Evolutionary conservation across 1,284 basidiomycete genomes (phyloP).

Genomic region (Melampsora americana): DNA sequence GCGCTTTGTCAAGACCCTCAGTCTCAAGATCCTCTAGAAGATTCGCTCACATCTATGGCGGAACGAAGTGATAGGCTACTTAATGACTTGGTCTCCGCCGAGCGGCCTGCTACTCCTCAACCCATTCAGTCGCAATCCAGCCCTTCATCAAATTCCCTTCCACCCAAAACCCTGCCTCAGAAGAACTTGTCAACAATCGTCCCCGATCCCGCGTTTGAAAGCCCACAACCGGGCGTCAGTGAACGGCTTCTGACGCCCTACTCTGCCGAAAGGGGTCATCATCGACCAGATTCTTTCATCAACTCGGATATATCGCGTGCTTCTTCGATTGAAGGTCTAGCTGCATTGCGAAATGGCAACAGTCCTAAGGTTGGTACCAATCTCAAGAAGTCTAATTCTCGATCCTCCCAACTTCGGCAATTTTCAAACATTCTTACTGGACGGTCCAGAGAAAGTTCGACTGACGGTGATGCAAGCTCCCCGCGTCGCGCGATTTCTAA

Average conservation of each 20-base stretch:
- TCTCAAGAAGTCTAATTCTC: conserved; percentile 17
- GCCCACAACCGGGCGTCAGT: neutral
- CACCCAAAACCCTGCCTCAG: neutral
- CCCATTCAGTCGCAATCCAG: neutral
- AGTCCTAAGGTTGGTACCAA: conserved; percentile 2
- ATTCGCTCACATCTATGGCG: neutral
- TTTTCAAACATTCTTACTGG: conserved; percentile 35
- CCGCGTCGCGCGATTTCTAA: neutral
- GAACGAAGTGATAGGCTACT: conserved; percentile 3
- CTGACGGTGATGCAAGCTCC: conserved; percentile 11
- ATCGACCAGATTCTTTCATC: neutral
- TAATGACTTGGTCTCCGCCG: neutral
- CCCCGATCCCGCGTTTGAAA: neutral
- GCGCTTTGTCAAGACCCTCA: conserved; percentile 7
- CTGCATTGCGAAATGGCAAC: conserved; percentile 14
- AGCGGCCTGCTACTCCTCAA: neutral
- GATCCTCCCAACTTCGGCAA: conserved; percentile 22
- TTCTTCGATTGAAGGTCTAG: conserved; percentile 33
- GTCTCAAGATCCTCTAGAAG: conserved; percentile 1
- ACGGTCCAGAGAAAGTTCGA: conserved; percentile 16
- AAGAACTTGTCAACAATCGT: neutral
- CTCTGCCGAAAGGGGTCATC: neutral
- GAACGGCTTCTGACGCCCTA: neutral
- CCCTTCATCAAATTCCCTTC: neutral
- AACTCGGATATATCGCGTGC: conserved; percentile 12